These are phyloP conservation scores for Hypoxylon sp. DNA, from an alignment of 2,329 filamentous ascomycete species.

Conservation along the genomic window DNA sequence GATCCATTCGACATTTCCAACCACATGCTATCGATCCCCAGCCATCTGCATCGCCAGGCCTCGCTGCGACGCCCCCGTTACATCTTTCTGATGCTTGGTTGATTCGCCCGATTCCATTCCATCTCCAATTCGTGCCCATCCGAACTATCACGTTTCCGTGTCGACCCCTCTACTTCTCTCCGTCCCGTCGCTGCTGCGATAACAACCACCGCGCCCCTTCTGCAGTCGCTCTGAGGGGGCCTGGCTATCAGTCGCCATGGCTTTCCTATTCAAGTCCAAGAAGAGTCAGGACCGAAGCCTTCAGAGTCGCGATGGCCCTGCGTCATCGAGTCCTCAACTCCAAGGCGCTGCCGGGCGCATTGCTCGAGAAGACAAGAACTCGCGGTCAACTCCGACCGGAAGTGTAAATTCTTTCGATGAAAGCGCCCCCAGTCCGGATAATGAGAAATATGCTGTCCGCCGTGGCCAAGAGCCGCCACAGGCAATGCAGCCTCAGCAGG, in stretches of 20 bases:
- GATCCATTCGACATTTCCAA: slow-evolving; percentile 36
- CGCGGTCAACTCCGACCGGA: slow-evolving; percentile 75
- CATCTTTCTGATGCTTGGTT: slow-evolving; percentile 20
- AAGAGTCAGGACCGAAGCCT: slow-evolving; percentile 72
- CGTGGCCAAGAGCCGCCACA: slow-evolving; percentile 63
- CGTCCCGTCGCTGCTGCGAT: slow-evolving; percentile 22
- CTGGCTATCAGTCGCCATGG: slow-evolving; percentile 65
- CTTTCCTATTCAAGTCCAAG: slow-evolving; percentile 84
- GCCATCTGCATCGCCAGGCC: slow-evolving; percentile 38
- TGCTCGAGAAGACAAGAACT: slow-evolving; percentile 63
- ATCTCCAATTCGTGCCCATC: slow-evolving; percentile 9
- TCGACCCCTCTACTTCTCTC: slow-evolving; percentile 14
- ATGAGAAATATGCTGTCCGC: slow-evolving; percentile 62
- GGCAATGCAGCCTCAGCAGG: slow-evolving; percentile 44
- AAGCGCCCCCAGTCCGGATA: slow-evolving; percentile 68
- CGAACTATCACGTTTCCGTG: slow-evolving; percentile 7
- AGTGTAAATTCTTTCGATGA: slow-evolving; percentile 78
- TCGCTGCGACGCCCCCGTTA: slow-evolving; percentile 23
- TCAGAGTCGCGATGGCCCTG: slow-evolving; percentile 62
- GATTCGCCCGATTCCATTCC: slow-evolving; percentile 11
- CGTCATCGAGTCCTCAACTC: slow-evolving; percentile 57
- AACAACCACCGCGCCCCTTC: slow-evolving; percentile 29
- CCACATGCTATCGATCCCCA: slow-evolving; percentile 39
- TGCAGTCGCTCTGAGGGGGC: slow-evolving; percentile 47
- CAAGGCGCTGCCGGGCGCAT: slow-evolving; percentile 58